Evolutionary conservation across 2,329 filamentous ascomycete genomes (phyloP), one percentile per base, ranked within the genome.

Genomic region (Sporothrix schenckii): DNA sequence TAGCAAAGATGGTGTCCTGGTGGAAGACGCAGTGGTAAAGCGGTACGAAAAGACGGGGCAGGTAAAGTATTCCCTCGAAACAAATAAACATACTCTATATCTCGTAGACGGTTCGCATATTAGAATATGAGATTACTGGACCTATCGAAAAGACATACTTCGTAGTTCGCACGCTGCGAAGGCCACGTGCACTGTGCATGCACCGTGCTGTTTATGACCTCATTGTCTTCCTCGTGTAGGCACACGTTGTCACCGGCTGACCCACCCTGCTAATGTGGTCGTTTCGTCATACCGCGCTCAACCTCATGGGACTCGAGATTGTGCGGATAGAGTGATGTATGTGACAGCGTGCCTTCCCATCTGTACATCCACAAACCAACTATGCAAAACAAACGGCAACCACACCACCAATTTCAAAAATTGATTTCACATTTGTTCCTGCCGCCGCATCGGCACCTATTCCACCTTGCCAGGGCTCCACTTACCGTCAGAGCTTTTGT

Each of bases 1-100:
- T 83, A 10, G 71, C 69, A 49, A 82, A 77, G 75, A 78, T 81
- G 75, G 76, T 82, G 5, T 70, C 72, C 27, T 78, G 76, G 72
- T 82, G 80, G 76, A 71, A 78, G 52, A 77, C 72, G 27, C 77
- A 77, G 41, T 73, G 70, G 72, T 39, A n/a, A 24, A 34, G 49
- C 2, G 9, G 19, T 34, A n/a, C 47, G 16, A 19, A 6, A 19
- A 50, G 44, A 47, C 27, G 27, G 27, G 27, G 44, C 3, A 47
- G 4, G 11, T 4, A 47, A 3, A 16, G 10, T 16, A 47, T 10
- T 49, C 44, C 44, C 5, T 16, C 19, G 44, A 19, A 49, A 19
- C 5, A 30, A 34, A 24, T 50, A n/a, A 34, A 39, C 24, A 50
- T 34, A 5, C 3, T 34, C 34, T 34, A 6, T 34, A 34, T 34